These are phyloP conservation scores for Cronartium quercuum DNA, from an alignment of 1,284 basidiomycete genomes.

Conservation along the genomic window DNA sequence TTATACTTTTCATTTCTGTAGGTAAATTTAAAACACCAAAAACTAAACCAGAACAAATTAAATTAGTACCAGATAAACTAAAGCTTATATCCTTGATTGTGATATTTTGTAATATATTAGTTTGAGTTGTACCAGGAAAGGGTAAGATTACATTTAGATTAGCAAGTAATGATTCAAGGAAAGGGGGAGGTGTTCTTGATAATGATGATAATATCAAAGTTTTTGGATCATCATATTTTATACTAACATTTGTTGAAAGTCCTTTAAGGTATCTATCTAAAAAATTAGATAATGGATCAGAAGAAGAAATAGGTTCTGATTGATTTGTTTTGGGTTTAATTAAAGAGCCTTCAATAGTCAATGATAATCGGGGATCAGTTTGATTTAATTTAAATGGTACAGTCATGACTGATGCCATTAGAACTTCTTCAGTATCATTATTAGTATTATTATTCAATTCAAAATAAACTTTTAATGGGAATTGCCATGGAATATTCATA, in stretches of 20 bases:
- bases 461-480: conserved; percentile 2
- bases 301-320: background rate
- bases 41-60: background rate
- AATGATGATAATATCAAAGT: background rate
- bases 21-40: background rate
- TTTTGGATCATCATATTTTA: background rate
- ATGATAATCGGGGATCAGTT: background rate
- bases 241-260: background rate
- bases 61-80: background rate
- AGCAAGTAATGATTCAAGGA: background rate
- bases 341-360: conserved; percentile 6
- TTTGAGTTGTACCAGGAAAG: background rate
- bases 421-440: background rate
- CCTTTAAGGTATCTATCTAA: conserved; percentile 4
- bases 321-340: too few relatives aligned
- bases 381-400: conserved; percentile 1
- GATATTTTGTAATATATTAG: background rate
- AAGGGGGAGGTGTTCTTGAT: background rate
- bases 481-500: conserved; percentile 5
- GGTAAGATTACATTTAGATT: background rate
- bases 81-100: conserved; percentile 7
- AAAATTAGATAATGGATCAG: background rate
- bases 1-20: background rate
- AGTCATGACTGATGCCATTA: background rate
- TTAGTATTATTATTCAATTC: background rate